Evolutionary conservation across 2,329 filamentous ascomycete genomes (phyloP).

Genomic region (Alternaria sp.): DNA sequence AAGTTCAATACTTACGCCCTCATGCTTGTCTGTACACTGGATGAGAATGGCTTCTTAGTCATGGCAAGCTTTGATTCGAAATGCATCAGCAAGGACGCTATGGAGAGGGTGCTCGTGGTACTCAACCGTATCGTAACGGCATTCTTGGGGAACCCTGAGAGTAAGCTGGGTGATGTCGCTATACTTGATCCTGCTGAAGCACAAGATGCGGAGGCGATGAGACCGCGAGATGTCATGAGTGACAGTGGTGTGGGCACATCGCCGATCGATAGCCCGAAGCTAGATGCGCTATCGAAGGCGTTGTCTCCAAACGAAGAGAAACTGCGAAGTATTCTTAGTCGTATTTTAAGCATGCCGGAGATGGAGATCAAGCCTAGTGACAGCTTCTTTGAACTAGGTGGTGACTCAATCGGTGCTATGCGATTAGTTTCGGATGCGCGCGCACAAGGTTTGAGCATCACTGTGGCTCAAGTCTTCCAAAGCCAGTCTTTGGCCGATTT

Average conservation of each 20-base stretch:
- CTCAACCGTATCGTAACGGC: slow-evolving; percentile 62
- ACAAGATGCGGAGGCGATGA: slow-evolving; percentile 38
- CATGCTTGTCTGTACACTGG: slow-evolving; percentile 70
- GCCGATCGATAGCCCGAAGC: slow-evolving; percentile 15
- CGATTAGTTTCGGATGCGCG: slow-evolving; percentile 54
- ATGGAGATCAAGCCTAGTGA: slow-evolving; percentile 51
- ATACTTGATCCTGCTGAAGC: slow-evolving; percentile 42
- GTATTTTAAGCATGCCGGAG: slow-evolving; percentile 40
- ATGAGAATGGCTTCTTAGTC: slow-evolving; percentile 63
- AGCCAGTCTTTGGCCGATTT: slow-evolving; percentile 60
- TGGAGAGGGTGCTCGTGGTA: slow-evolving; percentile 63
- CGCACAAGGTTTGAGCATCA: slow-evolving; percentile 47
- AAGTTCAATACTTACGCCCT: slow-evolving; percentile 67
- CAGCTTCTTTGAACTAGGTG: slow-evolving; percentile 58
- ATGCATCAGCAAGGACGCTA: slow-evolving; percentile 61
- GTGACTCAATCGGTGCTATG: slow-evolving; percentile 59
- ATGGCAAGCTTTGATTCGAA: slow-evolving; percentile 72
- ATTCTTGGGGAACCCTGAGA: slow-evolving; percentile 56
- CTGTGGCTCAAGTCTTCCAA: slow-evolving; percentile 56
- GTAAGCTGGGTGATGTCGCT: slow-evolving; percentile 41
- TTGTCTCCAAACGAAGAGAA: slow-evolving; percentile 40
- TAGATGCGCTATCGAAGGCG: slow-evolving; percentile 12
- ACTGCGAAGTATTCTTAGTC: slow-evolving; percentile 36
- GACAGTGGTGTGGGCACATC: slow-evolving; percentile 35
- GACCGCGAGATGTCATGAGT: slow-evolving; percentile 32